These are phyloP conservation scores for Lumnitzera racemosa DNA, from an alignment of 345 rosid species.

Conservation along the genomic window DNA sequence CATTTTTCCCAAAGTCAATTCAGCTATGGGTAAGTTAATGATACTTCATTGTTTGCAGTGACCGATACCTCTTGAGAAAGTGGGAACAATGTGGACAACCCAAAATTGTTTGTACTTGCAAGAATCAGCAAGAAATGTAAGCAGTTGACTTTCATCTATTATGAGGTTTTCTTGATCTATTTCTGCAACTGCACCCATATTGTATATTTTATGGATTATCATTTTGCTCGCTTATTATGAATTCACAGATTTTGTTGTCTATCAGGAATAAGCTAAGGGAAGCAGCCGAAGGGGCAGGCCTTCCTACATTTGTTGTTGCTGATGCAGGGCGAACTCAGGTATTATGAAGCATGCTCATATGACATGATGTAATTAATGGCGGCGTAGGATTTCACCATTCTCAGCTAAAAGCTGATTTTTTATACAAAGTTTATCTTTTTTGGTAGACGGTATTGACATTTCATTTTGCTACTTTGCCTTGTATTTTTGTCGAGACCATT, in stretches of 20 bases:
- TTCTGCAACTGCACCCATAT: neutral
- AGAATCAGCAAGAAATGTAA: conserved; percentile 88
- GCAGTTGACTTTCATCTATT: conserved; percentile 25
- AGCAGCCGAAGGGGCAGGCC: conserved; percentile 73
- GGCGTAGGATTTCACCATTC: neutral
- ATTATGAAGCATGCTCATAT: neutral
- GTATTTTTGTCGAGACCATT: no score
- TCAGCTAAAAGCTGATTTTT: neutral
- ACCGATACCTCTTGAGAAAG: conserved; percentile 53
- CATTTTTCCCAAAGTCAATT: no score
- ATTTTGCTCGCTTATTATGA: no score
- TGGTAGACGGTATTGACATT: neutral
- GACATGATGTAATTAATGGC: neutral
- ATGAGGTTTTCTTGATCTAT: conserved; percentile 1
- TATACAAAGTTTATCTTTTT: neutral
- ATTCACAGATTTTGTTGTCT: neutral
- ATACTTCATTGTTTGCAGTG: conserved; percentile 28
- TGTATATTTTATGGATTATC: no score
- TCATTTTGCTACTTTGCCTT: no score
- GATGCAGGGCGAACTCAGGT: conserved; percentile 97
- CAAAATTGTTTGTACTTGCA: conserved; percentile 81
- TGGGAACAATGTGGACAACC: conserved; percentile 93
- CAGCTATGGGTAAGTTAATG: no score
- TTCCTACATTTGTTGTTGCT: conserved; percentile 88
- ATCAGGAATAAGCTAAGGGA: conserved; percentile 67